Evolutionary conservation across 1,139 yeast species (phyloP).

Genomic region (Geotrichum siamense): DNA sequence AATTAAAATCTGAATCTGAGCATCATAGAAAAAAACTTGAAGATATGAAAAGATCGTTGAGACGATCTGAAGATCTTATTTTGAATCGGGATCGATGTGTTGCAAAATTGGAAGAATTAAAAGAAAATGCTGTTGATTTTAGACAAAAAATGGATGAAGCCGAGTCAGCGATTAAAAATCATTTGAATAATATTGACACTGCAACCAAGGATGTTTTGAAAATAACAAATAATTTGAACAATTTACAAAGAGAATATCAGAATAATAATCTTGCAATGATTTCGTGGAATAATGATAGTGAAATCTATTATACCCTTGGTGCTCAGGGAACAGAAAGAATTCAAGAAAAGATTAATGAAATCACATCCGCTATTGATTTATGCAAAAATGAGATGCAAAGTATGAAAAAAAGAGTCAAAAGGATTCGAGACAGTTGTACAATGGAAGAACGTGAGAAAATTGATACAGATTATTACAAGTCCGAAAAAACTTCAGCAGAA

Average conservation of each 20-base stretch:
- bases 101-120: not conserved
- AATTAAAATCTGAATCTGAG: too few relatives aligned
- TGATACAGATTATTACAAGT: slow-evolving; percentile 2
- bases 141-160: not conserved
- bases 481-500: not conserved
- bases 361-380: slow-evolving; percentile 20
- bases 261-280: not conserved
- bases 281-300: slow-evolving; percentile 9
- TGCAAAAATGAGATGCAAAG: slow-evolving; percentile 20
- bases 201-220: slow-evolving; percentile 1
- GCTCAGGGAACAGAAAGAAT: slow-evolving; percentile 21
- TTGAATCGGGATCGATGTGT: slow-evolving; percentile 1
- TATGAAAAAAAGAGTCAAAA: slow-evolving; percentile 18
- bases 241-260: slow-evolving; percentile 4
- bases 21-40: not conserved
- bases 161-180: slow-evolving; percentile 2
- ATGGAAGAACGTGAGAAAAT: slow-evolving; percentile 9
- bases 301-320: slow-evolving; percentile 10
- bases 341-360: slow-evolving; percentile 20
- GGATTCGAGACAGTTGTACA: slow-evolving; percentile 3
- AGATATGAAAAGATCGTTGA: not conserved
- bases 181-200: not conserved
- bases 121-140: not conserved
- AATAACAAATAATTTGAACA: not conserved
- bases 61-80: not conserved